Base-by-base conservation (phyloP, 2,329 filamentous ascomycete species). In the Neonectria magnoliae region DNA sequence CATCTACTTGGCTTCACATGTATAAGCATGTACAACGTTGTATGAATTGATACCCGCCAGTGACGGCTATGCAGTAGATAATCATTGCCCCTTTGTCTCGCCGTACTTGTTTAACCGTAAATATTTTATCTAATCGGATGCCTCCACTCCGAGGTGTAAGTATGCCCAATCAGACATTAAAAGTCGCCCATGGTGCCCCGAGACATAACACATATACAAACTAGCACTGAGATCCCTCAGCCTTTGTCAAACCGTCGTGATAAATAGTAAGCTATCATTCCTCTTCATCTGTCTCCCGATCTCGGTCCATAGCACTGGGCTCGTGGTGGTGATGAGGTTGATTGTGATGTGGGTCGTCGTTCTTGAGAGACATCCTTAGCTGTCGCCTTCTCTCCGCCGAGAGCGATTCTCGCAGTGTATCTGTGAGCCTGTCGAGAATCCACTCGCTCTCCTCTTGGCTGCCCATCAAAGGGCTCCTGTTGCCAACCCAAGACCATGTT, bases 401-500 rank as follows among this genome's bases (percentile, higher is more conserved):
- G 11, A 80, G 61, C 6, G 73, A 77, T 66, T 79, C 76, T 20
- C 75, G 73, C 41, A 94, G 79, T 63, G 80, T 85, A 56, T 82
- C 81, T 65, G 85, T 85, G 56, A 94, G 76, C 64, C 87, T 83
- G 64, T 93, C 88, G 44, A 93, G 76, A 38, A 94, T 87, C 91
- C 91, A 94, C 74, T 93, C 87, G 14, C 88, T 85, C 79, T 94
- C 91, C 60, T 87, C 86, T 72, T 88, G 85, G 52, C 84, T 84
- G 3, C 90, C 87, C 87, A 93, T 90, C 13, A 94, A 81, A 4
- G 91, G 91, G 68, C 88, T 92, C 14, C 86, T 81, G 51, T 87
- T 84, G 0, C 90, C 91, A 1, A 94, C 84, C 92, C 92, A 94
- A 36, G 90, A 92, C 91, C 91, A 93, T 29, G 66, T 53, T 25